Evolutionary conservation across 305 asterid genomes (phyloP).

Genomic region (Fraxinus baroniana): DNA sequence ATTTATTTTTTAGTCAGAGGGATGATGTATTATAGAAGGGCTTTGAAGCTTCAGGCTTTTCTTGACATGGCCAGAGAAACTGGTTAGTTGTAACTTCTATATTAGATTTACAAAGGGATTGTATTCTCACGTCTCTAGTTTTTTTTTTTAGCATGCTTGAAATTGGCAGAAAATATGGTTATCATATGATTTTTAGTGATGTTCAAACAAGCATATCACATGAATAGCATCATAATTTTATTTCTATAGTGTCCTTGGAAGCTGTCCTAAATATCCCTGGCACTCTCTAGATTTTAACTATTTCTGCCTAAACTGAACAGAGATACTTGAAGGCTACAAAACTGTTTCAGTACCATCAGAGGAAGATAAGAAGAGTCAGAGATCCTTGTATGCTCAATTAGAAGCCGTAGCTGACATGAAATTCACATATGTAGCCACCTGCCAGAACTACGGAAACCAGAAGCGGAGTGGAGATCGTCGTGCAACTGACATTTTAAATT

Average conservation of each 20-base stretch:
- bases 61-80: slow-evolving; percentile 95
- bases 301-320: slow-evolving; percentile 43
- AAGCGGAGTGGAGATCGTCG: slow-evolving; percentile 96
- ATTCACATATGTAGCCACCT: slow-evolving; percentile 96
- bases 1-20: slow-evolving; percentile 78
- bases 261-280: neutral
- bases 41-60: slow-evolving; percentile 97
- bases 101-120: slow-evolving; percentile 19
- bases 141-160: neutral
- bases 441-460: slow-evolving; percentile 97
- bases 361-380: slow-evolving; percentile 90
- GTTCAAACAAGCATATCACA: slow-evolving; percentile 7
- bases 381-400: slow-evolving; percentile 83
- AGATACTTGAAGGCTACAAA: slow-evolving; percentile 86
- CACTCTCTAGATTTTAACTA: slow-evolving; percentile 17
- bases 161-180: neutral
- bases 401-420: slow-evolving; percentile 99
- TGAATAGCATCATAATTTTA: neutral
- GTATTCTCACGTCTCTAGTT: slow-evolving; percentile 19
- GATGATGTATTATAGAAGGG: slow-evolving; percentile 99
- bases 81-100: slow-evolving; percentile 38
- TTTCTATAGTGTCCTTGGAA: neutral
- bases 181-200: neutral
- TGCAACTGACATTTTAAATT: slow-evolving; percentile 94
- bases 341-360: slow-evolving; percentile 72